Evolutionary conservation across 164 flowering plant species (phyloP).

Genomic region (Pachysandra terminalis): DNA sequence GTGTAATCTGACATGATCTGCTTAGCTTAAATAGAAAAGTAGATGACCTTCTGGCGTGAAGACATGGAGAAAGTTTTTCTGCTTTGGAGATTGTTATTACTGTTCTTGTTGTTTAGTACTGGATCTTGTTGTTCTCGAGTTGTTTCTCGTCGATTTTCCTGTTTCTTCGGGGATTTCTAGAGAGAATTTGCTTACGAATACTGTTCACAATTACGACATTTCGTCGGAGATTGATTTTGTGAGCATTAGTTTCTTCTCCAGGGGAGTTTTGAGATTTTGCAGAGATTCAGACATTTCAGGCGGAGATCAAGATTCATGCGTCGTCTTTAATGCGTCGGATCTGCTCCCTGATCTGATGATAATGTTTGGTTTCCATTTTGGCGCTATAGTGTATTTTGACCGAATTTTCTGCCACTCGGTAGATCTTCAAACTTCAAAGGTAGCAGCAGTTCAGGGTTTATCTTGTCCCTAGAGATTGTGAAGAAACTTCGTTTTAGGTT

Average conservation of each 20-base stretch:
- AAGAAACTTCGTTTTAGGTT: conserved; percentile 1
- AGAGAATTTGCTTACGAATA: neutral
- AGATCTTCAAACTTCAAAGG: neutral
- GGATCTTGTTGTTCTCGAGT: neutral
- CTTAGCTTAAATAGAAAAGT: neutral
- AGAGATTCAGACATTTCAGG: no score
- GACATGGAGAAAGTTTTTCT: neutral
- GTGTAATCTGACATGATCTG: no score
- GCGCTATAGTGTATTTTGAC: neutral
- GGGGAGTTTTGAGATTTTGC: neutral
- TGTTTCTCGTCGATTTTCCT: neutral
- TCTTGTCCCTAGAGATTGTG: neutral
- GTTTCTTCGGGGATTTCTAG: neutral
- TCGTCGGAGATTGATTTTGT: neutral
- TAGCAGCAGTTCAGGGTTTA: neutral
- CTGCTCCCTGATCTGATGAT: neutral
- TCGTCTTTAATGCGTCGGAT: neutral
- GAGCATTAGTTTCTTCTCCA: neutral
- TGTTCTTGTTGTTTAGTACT: neutral
- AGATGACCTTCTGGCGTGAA: neutral
- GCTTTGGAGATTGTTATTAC: neutral
- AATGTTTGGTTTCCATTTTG: no score
- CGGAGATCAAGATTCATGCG: neutral
- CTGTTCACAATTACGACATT: neutral
- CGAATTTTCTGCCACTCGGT: neutral